A percentile compares a stretch with the other conserved stretches of the same genome.
Evolutionary conservation across 306 rosid genomes (phyloP).

Genomic region (Oxytropis ochrocephala): DNA sequence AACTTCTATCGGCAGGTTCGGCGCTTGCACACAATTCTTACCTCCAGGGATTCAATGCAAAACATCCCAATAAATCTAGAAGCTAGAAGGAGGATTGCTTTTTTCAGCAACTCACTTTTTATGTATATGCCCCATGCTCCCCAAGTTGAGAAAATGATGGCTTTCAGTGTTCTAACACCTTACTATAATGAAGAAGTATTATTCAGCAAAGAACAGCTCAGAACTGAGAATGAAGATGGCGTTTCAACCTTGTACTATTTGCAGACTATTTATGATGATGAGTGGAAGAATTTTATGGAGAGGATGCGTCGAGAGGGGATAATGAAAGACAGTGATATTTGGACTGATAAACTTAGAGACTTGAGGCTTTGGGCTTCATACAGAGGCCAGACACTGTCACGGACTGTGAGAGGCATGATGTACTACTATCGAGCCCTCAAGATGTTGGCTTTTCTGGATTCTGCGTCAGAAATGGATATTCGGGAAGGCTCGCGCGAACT

Average conservation of each 20-base stretch:
- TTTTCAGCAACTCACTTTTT: conserved; percentile 91
- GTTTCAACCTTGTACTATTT: conserved; percentile 73
- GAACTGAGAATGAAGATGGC: conserved; percentile 92
- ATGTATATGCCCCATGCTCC: conserved; percentile 98
- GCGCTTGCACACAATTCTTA: conserved; percentile 80
- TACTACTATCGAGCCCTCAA: conserved; percentile 89
- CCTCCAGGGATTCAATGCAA: conserved; percentile 88
- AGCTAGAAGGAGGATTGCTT: conserved; percentile 93
- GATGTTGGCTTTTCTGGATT: conserved; percentile 89
- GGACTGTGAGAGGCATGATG: conserved; percentile 99
- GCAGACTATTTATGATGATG: conserved; percentile 85
- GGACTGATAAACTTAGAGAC: conserved; percentile 75
- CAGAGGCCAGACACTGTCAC: conserved; percentile 85
- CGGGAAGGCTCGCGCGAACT: conserved; percentile 83
- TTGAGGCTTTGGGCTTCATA: conserved; percentile 95
- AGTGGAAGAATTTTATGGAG: conserved; percentile 91
- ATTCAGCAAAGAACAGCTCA: conserved; percentile 69
- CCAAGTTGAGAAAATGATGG: conserved; percentile 97
- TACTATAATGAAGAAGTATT: conserved; percentile 86
- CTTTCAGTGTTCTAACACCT: conserved; percentile 92
- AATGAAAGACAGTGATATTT: conserved; percentile 59
- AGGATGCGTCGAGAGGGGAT: conserved; percentile 88
- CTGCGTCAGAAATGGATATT: conserved; percentile 94
- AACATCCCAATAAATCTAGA: conserved; percentile 85
- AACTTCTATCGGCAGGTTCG: conserved; percentile 76